phyloP scores from a whole-genome alignment of 805 yeast genomes.

The Schizosaccharomyces japonicus region DNA sequence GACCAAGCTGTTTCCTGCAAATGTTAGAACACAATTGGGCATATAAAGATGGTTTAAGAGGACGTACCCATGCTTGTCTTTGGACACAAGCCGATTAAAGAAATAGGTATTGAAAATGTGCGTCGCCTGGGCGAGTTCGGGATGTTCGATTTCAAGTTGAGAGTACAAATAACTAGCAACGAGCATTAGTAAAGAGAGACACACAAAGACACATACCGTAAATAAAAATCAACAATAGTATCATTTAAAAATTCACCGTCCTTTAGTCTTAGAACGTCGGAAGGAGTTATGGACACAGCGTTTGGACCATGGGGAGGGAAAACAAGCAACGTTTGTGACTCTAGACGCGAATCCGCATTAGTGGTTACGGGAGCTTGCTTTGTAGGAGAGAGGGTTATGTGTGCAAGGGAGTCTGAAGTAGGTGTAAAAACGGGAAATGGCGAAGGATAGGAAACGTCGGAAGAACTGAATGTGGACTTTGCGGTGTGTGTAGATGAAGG shows the following conservation, averaged over 20 bases:
- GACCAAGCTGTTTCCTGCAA: slow-evolving; percentile 18
- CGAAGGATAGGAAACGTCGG: no score
- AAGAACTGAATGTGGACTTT: no score
- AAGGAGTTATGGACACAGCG: slow-evolving; percentile 32
- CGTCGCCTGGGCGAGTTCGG: slow-evolving; percentile 17
- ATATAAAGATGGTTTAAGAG: background rate
- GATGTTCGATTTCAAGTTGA: background rate
- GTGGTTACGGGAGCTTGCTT: no score
- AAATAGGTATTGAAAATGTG: slow-evolving; percentile 64
- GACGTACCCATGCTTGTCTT: slow-evolving; percentile 6
- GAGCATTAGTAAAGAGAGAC: background rate
- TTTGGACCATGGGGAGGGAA: background rate
- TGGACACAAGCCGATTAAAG: slow-evolving; percentile 31
- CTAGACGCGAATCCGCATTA: no score
- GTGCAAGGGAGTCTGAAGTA: no score
- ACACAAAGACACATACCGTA: slow-evolving; percentile 13
- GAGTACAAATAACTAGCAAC: background rate
- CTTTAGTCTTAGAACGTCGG: slow-evolving; percentile 58
- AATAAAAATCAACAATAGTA: slow-evolving; percentile 61
- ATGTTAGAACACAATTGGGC: background rate
- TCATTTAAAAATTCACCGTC: slow-evolving; percentile 80
- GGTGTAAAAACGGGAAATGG: no score
- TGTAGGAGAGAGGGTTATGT: no score
- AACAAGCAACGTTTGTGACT: background rate
- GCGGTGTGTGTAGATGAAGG: no score